Conservation (phyloP, 495 filamentous ascomycete genomes). For the Xylaria flabelliformis region DNA sequence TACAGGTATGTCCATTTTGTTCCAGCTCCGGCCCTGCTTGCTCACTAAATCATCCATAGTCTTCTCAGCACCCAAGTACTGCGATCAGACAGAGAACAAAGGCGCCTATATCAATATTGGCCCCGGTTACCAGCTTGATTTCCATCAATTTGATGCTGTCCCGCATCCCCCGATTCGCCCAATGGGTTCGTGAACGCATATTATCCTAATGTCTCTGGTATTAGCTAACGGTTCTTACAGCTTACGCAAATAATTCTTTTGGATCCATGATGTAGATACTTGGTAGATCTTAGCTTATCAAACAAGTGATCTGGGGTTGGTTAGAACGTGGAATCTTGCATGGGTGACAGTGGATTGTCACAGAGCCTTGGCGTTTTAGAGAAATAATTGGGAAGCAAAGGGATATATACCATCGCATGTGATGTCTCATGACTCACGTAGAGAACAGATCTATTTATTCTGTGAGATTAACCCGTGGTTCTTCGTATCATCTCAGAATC, state of each 20-base stretch:
- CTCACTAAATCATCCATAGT: constrained; percentile 57
- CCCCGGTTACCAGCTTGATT: constrained; percentile 87
- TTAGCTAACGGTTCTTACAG: constrained; percentile 56
- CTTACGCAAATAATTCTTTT: constrained; percentile 81
- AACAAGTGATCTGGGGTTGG: constrained; percentile 30
- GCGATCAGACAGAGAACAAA: constrained; percentile 97
- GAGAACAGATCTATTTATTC: background rate
- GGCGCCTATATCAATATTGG: constrained; percentile 98
- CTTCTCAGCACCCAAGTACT: constrained; percentile 97
- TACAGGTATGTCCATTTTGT: constrained; percentile 64
- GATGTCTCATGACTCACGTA: constrained; percentile 5
- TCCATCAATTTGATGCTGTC: constrained; percentile 92
- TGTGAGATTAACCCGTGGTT: constrained; percentile 1
- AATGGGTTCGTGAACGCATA: constrained; percentile 65
- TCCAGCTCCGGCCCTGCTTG: background rate
- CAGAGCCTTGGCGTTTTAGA: constrained; percentile 39
- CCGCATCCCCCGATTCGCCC: constrained; percentile 93
- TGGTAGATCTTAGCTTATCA: constrained; percentile 29
- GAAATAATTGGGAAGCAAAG: constrained; percentile 29
- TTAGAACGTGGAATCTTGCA: constrained; percentile 38
- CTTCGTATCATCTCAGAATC: constrained; percentile 17
- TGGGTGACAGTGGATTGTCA: constrained; percentile 37
- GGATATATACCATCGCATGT: constrained; percentile 26
- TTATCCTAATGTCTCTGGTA: background rate
- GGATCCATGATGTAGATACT: constrained; percentile 63